These are phyloP conservation scores for Escallonia herrerae DNA, from an alignment of 129 eudicot species.

Conservation along the genomic window DNA sequence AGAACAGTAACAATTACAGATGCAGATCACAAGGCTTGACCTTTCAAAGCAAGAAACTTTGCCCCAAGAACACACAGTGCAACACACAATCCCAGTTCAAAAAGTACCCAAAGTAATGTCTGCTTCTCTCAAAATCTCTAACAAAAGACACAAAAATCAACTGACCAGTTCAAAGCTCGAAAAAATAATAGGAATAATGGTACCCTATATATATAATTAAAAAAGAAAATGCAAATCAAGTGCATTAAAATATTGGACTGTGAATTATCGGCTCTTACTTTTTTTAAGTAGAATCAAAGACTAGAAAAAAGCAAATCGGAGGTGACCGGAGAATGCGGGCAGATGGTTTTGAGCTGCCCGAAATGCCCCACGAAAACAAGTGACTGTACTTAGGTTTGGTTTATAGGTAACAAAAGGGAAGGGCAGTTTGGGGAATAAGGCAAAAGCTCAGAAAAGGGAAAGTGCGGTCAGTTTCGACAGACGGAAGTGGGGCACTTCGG, in stretches of 20 bases:
- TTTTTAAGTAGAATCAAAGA: constrained; percentile 49
- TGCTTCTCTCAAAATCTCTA: constrained; percentile 26
- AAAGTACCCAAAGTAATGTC: constrained; percentile 12
- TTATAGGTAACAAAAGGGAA: constrained; percentile 1
- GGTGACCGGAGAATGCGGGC: constrained; percentile 72
- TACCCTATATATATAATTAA: neutral
- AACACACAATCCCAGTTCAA: neutral
- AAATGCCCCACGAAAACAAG: neutral
- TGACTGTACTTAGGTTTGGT: neutral
- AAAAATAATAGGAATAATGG: neutral
- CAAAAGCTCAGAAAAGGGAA: constrained; percentile 19
- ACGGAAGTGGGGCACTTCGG: constrained; percentile 17
- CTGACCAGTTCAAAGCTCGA: constrained; percentile 49
- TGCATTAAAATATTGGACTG: neutral
- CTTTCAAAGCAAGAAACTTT: constrained; percentile 1
- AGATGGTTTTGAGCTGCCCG: constrained; percentile 10
- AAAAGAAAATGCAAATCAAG: neutral
- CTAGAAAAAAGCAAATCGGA: constrained; percentile 44
- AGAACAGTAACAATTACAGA: constrained; percentile 10
- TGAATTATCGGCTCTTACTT: constrained; percentile 33
- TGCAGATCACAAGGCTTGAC: constrained; percentile 23
- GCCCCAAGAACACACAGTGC: neutral
- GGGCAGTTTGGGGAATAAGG: constrained; percentile 9
- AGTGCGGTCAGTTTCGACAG: constrained; percentile 11
- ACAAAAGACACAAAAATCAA: constrained; percentile 33